A percentile compares a stretch with the other conserved stretches of the same genome.
These are phyloP conservation scores for Cyclostephanos invisitatus DNA, from an alignment of 108 stramenopile genomes.

Conservation along the genomic window DNA sequence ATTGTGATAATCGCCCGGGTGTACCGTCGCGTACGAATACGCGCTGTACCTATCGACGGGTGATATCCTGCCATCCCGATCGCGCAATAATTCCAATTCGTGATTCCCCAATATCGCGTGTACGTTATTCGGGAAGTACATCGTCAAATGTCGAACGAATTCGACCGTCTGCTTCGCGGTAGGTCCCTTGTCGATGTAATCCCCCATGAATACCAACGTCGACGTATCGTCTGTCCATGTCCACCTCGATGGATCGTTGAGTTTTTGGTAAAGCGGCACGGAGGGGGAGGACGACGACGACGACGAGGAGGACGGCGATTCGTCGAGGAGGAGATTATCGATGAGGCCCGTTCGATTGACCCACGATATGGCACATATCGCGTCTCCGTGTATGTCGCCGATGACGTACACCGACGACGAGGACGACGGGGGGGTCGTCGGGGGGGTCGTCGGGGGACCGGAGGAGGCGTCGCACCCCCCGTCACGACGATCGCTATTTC, in stretches of 20 bases:
- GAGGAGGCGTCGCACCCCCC: not conserved
- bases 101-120: slow-evolving; percentile 66
- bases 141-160: slow-evolving; percentile 53
- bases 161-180: slow-evolving; percentile 55
- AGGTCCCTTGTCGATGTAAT: slow-evolving; percentile 72
- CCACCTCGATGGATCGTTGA: slow-evolving; percentile 36
- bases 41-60: slow-evolving; percentile 31
- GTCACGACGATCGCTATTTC: too few relatives aligned
- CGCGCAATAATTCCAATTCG: slow-evolving; percentile 59
- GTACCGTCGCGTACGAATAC: slow-evolving; percentile 57
- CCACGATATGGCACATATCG: slow-evolving; percentile 56
- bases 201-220: slow-evolving; percentile 62
- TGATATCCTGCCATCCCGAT: slow-evolving; percentile 42
- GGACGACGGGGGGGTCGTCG: not conserved
- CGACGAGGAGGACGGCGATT: not conserved
- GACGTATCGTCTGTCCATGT: slow-evolving; percentile 38
- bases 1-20: slow-evolving; percentile 62
- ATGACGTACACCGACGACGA: slow-evolving; percentile 48
- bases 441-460: not conserved
- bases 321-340: slow-evolving; percentile 31
- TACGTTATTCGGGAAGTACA: slow-evolving; percentile 51
- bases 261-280: slow-evolving; percentile 9
- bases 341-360: slow-evolving; percentile 54
- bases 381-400: slow-evolving; percentile 65
- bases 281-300: not conserved